These are phyloP conservation scores for Colletotrichum liriopes DNA, from an alignment of 2,329 filamentous ascomycete species.

Conservation along the genomic window DNA sequence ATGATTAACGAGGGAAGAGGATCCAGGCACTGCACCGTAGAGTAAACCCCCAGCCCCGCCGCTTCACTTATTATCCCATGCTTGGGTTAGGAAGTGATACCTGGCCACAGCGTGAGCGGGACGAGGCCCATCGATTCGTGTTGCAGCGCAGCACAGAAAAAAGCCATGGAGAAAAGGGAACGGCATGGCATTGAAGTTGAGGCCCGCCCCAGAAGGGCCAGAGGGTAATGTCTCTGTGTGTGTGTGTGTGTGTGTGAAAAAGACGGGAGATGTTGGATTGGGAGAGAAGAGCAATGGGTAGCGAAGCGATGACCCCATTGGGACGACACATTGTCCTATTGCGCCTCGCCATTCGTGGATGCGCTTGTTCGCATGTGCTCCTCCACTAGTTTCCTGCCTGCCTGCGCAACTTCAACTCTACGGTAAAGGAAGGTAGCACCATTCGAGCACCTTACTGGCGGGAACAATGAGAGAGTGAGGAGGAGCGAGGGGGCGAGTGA, in stretches of 20 bases:
- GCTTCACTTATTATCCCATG: conserved; percentile 8
- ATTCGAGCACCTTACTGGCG: not conserved
- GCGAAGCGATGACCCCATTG: conserved; percentile 17
- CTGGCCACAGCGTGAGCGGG: not conserved
- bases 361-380: not conserved
- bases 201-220: no score
- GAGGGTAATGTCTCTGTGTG: no score
- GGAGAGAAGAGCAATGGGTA: not conserved
- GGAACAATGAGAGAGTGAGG: not conserved
- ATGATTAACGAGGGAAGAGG: not conserved
- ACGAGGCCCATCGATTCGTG: not conserved
- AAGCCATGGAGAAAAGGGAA: not conserved
- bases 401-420: conserved; percentile 13
- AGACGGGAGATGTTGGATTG: not conserved
- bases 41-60: conserved; percentile 6
- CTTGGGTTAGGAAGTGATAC: not conserved
- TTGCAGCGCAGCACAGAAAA: not conserved
- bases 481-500: not conserved
- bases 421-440: not conserved
- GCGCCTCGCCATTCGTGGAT: conserved; percentile 25
- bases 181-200: not conserved
- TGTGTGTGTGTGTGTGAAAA: not conserved
- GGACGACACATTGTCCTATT: conserved; percentile 32
- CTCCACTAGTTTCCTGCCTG: not conserved
- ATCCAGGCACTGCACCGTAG: not conserved